Conservation (phyloP, 2,329 filamentous ascomycete species). For the Emergomyces africanus region DNA sequence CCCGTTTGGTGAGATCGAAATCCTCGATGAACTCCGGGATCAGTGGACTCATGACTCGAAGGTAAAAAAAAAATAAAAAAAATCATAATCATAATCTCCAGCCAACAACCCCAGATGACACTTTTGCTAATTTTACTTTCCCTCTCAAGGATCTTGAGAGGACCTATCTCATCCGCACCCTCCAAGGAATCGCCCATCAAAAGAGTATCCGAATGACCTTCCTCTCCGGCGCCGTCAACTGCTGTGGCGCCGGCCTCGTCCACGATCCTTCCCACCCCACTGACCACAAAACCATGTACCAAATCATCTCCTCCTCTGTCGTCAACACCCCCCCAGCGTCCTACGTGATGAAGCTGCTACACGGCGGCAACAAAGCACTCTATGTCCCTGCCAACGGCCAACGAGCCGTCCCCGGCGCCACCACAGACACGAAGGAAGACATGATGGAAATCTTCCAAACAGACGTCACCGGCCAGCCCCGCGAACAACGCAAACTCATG, state of each 20-base stretch:
- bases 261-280: conserved; percentile 85
- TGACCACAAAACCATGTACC: conserved; percentile 99
- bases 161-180: conserved; percentile 88
- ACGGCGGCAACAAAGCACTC: conserved; percentile 72
- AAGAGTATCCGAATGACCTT: conserved; percentile 97
- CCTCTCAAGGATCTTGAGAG: conserved; percentile 66
- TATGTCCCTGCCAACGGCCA: conserved; percentile 88
- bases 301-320: conserved; percentile 84
- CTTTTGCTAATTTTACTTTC: conserved; percentile 2
- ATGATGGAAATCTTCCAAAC: conserved; percentile 99
- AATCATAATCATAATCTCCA: too few species aligned
- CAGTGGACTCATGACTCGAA: conserved; percentile 98
- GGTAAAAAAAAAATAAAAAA: conserved; percentile 28
- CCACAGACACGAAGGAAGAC: conserved; percentile 92
- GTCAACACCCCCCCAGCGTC: conserved; percentile 75
- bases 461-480: conserved; percentile 69
- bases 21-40: conserved; percentile 87
- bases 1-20: conserved; percentile 90
- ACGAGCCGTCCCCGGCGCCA: conserved; percentile 48
- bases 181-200: conserved; percentile 90
- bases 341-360: conserved; percentile 88
- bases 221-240: conserved; percentile 79
- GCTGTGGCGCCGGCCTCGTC: conserved; percentile 80
- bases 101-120: neutral
- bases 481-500: conserved; percentile 89